Conservation (phyloP, 768 basidiomycete genomes). For the Tylopilus subfusipes region DNA sequence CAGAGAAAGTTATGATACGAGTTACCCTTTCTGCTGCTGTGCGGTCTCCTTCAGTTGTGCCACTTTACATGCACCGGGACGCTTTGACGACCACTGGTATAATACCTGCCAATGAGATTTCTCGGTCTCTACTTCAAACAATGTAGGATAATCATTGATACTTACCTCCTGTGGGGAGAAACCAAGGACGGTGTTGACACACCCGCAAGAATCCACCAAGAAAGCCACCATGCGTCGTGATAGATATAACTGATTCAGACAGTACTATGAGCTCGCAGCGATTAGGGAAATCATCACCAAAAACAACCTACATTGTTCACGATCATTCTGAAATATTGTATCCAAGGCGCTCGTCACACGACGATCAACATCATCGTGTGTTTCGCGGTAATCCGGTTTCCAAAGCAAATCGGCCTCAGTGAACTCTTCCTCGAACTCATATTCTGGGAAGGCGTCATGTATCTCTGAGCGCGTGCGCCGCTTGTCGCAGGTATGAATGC, state of each 20-base stretch:
- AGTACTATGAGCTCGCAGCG: not conserved
- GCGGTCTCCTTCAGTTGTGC: not conserved
- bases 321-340: not conserved
- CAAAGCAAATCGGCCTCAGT: constrained; percentile 61
- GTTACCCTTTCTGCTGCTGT: not conserved
- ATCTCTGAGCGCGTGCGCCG: constrained; percentile 48
- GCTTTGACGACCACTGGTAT: constrained; percentile 1
- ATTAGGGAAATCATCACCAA: not conserved
- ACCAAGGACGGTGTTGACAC: constrained; percentile 41
- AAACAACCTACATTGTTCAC: not conserved
- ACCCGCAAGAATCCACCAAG: constrained; percentile 52
- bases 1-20: too few species aligned
- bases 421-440: constrained; percentile 52
- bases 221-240: constrained; percentile 64
- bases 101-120: not conserved
- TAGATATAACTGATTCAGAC: constrained; percentile 60
- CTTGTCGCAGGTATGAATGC: constrained; percentile 68
- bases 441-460: constrained; percentile 37
- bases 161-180: constrained; percentile 62
- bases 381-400: constrained; percentile 22
- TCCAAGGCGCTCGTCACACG: not conserved
- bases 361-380: not conserved
- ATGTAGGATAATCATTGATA: not conserved
- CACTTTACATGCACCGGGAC: not conserved
- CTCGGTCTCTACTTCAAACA: not conserved